Evolutionary conservation across 2,329 filamentous ascomycete species (phyloP).

Genomic region (Acrocalymma vagum): DNA sequence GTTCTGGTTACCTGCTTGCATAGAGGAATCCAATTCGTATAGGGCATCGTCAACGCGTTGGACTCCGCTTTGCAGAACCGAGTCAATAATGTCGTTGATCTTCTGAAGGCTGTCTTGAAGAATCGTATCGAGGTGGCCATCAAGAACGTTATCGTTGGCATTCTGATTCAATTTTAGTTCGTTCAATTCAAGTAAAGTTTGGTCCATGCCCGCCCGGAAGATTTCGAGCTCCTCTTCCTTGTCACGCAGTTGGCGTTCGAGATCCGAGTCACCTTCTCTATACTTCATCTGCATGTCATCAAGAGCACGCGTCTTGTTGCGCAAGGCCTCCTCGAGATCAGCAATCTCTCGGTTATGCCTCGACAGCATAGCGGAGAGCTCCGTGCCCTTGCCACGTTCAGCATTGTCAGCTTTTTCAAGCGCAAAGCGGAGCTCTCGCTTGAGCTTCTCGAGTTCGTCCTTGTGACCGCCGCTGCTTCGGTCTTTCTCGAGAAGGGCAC

Average conservation of each 20-base stretch:
- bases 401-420: slow-evolving; percentile 90
- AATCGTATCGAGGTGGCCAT: slow-evolving; percentile 90
- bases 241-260: slow-evolving; percentile 84
- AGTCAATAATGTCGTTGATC: slow-evolving; percentile 98
- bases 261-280: slow-evolving; percentile 82
- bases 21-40: slow-evolving; percentile 95
- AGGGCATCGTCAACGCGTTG: slow-evolving; percentile 94
- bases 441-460: slow-evolving; percentile 93
- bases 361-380: slow-evolving; percentile 91
- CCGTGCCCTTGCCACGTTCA: slow-evolving; percentile 91
- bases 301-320: slow-evolving; percentile 84
- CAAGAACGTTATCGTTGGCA: slow-evolving; percentile 80
- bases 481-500: slow-evolving; percentile 92
- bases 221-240: slow-evolving; percentile 99
- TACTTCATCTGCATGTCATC: slow-evolving; percentile 83
- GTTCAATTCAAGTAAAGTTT: slow-evolving; percentile 90
- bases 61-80: slow-evolving; percentile 90
- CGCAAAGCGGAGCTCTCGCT: slow-evolving; percentile 91
- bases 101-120: slow-evolving; percentile 87
- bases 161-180: slow-evolving; percentile 72
- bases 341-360: slow-evolving; percentile 98
- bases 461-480: slow-evolving; percentile 84
- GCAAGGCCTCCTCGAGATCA: slow-evolving; percentile 90
- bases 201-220: slow-evolving; percentile 97
- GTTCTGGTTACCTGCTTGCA: slow-evolving; percentile 99